These are phyloP conservation scores for Lachnellula suecica DNA, from an alignment of 2,329 filamentous ascomycete genomes.

Conservation along the genomic window DNA sequence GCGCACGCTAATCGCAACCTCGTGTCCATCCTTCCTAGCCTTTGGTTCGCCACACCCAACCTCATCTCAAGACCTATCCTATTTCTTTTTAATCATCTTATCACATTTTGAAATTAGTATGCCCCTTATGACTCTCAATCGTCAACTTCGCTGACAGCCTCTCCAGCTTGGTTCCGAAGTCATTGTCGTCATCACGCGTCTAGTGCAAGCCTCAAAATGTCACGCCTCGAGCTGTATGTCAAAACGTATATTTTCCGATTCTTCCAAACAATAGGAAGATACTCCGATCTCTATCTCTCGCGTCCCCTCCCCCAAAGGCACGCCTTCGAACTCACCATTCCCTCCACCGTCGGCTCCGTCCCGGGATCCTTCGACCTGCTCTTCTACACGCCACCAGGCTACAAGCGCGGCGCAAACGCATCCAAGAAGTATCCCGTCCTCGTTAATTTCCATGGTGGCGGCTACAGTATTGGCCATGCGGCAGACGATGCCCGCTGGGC, in stretches of 20 bases:
- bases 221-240: conserved; percentile 10
- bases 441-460: conserved; percentile 65
- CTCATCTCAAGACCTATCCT: too few species aligned
- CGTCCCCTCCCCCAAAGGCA: conserved; percentile 12
- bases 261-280: conserved; percentile 18
- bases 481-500: conserved; percentile 61
- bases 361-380: conserved; percentile 16
- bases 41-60: too few species aligned
- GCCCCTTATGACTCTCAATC: too few species aligned
- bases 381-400: conserved; percentile 17
- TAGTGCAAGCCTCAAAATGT: conserved; percentile 9
- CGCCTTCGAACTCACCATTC: conserved; percentile 12
- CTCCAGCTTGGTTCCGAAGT: too few species aligned
- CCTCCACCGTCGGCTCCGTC: conserved; percentile 10
- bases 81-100: too few species aligned
- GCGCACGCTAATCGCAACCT: too few species aligned
- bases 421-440: conserved; percentile 42
- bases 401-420: background rate
- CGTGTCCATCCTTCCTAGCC: too few species aligned
- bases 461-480: conserved; percentile 57
- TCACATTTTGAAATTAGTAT: too few species aligned
- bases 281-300: conserved; percentile 19
- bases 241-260: conserved; percentile 14
- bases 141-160: too few species aligned
- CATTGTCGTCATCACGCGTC: too few species aligned